Evolutionary conservation across 495 filamentous ascomycete genomes (phyloP).

Genomic region (Penicillium alfredii): DNA sequence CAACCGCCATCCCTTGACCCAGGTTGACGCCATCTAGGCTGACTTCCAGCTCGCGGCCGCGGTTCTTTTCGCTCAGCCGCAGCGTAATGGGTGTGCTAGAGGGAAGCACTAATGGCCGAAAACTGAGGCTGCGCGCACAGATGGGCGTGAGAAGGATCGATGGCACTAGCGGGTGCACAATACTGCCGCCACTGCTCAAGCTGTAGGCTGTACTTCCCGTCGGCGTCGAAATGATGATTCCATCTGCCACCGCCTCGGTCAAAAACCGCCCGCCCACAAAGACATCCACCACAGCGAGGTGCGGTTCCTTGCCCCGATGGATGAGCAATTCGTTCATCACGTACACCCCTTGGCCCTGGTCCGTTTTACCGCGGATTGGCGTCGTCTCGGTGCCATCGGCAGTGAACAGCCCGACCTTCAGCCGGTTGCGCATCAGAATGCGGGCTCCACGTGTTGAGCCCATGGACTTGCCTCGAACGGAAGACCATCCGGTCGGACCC

Average conservation of each 20-base stretch:
- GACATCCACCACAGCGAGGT: slow-evolving; percentile 85
- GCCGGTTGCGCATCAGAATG: slow-evolving; percentile 76
- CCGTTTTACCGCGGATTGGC: slow-evolving; percentile 38
- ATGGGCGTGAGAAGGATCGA: slow-evolving; percentile 88
- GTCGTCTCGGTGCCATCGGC: slow-evolving; percentile 44
- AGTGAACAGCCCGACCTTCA: slow-evolving; percentile 76
- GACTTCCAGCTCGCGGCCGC: slow-evolving; percentile 78
- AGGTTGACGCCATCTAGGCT: slow-evolving; percentile 81
- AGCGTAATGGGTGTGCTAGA: slow-evolving; percentile 78
- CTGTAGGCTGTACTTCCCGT: slow-evolving; percentile 95
- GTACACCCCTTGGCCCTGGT: slow-evolving; percentile 51
- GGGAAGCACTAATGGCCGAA: slow-evolving; percentile 85
- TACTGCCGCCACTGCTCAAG: slow-evolving; percentile 85
- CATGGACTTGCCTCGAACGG: slow-evolving; percentile 73
- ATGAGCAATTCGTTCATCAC: slow-evolving; percentile 95
- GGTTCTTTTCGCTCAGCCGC: slow-evolving; percentile 72
- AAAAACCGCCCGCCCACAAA: slow-evolving; percentile 78
- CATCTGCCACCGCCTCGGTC: slow-evolving; percentile 89
- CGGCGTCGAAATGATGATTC: slow-evolving; percentile 88
- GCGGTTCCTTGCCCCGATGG: slow-evolving; percentile 82
- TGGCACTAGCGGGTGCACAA: slow-evolving; percentile 87
- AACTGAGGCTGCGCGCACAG: slow-evolving; percentile 85
- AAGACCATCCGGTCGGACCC: slow-evolving; percentile 58
- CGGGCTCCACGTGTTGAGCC: slow-evolving; percentile 66
- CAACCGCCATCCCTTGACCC: slow-evolving; percentile 60